Evolutionary conservation across 306 rosid species (phyloP).

Genomic region (Sophora flavescens): DNA sequence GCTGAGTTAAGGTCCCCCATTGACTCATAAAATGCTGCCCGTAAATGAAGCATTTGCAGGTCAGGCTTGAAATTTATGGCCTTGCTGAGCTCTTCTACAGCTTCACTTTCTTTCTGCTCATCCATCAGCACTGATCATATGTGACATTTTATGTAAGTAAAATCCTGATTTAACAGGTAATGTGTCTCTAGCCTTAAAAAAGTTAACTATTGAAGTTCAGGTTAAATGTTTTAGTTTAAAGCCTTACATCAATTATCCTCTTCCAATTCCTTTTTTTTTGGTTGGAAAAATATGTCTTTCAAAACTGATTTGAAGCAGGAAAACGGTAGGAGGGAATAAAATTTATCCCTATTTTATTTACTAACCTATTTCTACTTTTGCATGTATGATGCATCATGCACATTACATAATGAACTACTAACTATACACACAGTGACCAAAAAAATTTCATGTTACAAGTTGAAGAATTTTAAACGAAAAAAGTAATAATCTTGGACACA

Average conservation of each 20-base stretch:
- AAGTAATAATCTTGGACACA: constrained; percentile 18
- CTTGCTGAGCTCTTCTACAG: constrained; percentile 69
- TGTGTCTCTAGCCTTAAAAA: neutral
- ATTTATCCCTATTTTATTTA: neutral
- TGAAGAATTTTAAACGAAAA: neutral
- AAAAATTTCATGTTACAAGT: neutral
- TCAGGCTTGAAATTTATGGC: constrained; percentile 81
- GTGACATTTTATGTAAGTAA: constrained; percentile 43
- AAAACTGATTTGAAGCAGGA: neutral
- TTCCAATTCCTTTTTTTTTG: no score
- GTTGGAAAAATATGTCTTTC: neutral
- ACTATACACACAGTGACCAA: neutral
- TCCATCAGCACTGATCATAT: constrained; percentile 77
- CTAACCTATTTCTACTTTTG: neutral
- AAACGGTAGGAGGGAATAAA: neutral
- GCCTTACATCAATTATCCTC: constrained; percentile 15
- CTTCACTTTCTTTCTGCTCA: constrained; percentile 78
- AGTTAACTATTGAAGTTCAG: neutral
- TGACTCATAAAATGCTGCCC: constrained; percentile 81
- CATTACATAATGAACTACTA: neutral
- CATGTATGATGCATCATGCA: neutral
- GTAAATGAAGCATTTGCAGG: constrained; percentile 76
- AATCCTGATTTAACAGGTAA: constrained; percentile 27
- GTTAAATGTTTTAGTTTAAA: neutral
- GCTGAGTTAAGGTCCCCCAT: constrained; percentile 59